Percentiles rank a stretch among this genome's conserved stretches.
Conservation (phyloP, 768 basidiomycete genomes). For the Boletus pseudopeckii region DNA sequence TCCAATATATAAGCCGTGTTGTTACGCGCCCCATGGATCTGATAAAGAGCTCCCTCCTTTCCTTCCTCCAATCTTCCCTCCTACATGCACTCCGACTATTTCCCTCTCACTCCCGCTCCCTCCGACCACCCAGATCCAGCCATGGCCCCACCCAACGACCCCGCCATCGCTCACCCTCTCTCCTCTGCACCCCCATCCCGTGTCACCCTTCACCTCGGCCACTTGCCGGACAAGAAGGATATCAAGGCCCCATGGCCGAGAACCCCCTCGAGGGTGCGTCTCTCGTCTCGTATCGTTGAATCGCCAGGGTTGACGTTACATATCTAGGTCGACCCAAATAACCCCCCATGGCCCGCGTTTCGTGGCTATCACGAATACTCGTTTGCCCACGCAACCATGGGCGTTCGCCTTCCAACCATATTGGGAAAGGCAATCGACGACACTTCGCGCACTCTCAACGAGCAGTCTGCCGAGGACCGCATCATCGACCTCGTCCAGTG, state of each 20-base stretch:
- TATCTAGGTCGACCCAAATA: slow-evolving; percentile 70
- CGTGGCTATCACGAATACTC: slow-evolving; percentile 81
- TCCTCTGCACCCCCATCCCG: slow-evolving; percentile 44
- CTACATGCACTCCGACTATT: slow-evolving; percentile 19
- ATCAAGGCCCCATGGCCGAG: slow-evolving; percentile 72
- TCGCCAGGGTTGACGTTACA: background rate
- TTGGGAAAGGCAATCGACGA: slow-evolving; percentile 96
- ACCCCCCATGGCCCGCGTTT: slow-evolving; percentile 80
- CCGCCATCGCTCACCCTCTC: background rate
- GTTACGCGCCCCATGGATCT: background rate
- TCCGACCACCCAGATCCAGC: slow-evolving; percentile 17
- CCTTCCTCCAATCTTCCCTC: no score
- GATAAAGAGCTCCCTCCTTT: slow-evolving; percentile 4
- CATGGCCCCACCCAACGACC: slow-evolving; percentile 3
- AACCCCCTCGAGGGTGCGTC: slow-evolving; percentile 62
- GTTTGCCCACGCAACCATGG: slow-evolving; percentile 92
- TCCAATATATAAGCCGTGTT: slow-evolving; percentile 23
- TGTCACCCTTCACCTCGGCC: slow-evolving; percentile 70
- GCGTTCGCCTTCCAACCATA: slow-evolving; percentile 91
- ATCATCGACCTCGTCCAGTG: slow-evolving; percentile 82
- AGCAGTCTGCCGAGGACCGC: slow-evolving; percentile 75
- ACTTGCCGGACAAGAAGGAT: slow-evolving; percentile 69
- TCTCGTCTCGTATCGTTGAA: background rate
- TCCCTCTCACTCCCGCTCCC: slow-evolving; percentile 30
- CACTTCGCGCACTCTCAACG: slow-evolving; percentile 82